Evolutionary conservation across 2,329 filamentous ascomycete species (phyloP), one percentile per base, ranked within the genome.

Genomic region (Trichoderma asperellum): DNA sequence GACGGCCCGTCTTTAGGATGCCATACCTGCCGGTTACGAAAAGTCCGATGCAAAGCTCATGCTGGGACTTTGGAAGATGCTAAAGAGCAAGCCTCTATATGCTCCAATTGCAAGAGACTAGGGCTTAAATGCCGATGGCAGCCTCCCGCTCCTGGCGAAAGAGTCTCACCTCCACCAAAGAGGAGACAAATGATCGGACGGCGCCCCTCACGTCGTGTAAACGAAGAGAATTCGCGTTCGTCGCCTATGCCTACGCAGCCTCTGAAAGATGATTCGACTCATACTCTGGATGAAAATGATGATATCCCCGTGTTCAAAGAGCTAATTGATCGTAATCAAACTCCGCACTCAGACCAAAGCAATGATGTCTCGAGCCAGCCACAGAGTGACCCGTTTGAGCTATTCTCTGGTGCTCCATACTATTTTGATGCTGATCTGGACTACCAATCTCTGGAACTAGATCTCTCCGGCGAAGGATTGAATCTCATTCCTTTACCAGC

Each of bases 291-390:
- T 8, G 3, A 43, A 8, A 43, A 43, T n/a, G 40, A n/a, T 8
- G 18, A n/a, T 43, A 0, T 10, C 7, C 2, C 16, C 0, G 1
- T n/a, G 18, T 5, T n/a, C 18, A n/a, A 18, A 8, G 16, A 43
- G 40, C 18, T n/a, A 14, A 4, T 18, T 43, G 40, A 43, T 43
- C 40, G 18, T 8, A 43, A 10, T n/a, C 18, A 43, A 4, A 18
- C 40, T 43, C 7, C 18, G n/a, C 40, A 1, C 18, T 43, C 40
- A n/a, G 40, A n/a, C 6, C 18, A 43, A 10, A 43, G 40, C 40
- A n/a, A 43, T 43, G 40, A 10, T 43, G 40, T 10, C 18, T 43
- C 7, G 40, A 43, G 16, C 18, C 40, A 43, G 40, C 40, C 40
- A 6, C 40, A n/a, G 16, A 43, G 40, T n/a, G 40, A n/a, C 6